Evolutionary conservation across 306 rosid genomes (phyloP).

Genomic region (Lagenaria siceraria): DNA sequence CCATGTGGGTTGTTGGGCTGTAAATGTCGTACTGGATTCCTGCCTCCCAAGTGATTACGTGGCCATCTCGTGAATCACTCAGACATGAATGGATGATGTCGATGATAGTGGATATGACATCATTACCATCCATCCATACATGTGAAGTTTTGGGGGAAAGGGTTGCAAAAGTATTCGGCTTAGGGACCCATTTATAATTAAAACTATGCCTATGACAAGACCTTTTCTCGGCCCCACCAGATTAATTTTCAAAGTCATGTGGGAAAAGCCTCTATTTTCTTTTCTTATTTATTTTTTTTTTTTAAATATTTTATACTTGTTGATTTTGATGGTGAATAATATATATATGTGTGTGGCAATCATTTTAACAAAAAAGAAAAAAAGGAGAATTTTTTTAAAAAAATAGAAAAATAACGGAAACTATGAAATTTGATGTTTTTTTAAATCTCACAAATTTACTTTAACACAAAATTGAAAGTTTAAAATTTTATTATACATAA

Average conservation of each 20-base stretch:
- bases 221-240: not conserved
- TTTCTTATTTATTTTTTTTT: no score
- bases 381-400: no score
- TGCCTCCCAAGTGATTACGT: not conserved
- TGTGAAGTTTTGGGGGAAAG: not conserved
- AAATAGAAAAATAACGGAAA: no score
- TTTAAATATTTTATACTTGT: no score
- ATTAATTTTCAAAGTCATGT: not conserved
- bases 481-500: no score
- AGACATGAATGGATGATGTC: not conserved
- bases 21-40: not conserved
- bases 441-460: no score
- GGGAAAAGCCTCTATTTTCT: not conserved
- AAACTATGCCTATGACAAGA: not conserved
- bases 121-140: no score
- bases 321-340: not conserved
- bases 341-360: no score
- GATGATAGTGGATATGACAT: no score
- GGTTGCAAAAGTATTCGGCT: not conserved
- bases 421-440: no score
- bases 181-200: not conserved
- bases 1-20: not conserved
- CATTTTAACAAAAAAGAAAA: no score
- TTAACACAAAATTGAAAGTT: no score
- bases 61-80: not conserved